phyloP scores from a whole-genome alignment of 129 eudicot genomes.

The Helichrysum umbraculigerum region DNA sequence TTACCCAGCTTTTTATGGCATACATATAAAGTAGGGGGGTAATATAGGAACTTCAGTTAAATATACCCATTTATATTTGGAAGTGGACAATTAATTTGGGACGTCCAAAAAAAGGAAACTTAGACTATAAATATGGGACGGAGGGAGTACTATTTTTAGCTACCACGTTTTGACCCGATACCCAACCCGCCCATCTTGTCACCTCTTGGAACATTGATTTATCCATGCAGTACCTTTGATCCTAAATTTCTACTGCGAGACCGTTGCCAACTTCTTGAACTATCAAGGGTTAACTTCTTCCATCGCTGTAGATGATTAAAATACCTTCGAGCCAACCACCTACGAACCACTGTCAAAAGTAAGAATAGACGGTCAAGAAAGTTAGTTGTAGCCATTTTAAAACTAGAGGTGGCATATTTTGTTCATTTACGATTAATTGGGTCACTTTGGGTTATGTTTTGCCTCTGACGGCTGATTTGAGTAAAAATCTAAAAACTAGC shows the following conservation, averaged over 20 bases:
- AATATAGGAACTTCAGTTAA: too few species aligned
- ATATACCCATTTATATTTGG: too few species aligned
- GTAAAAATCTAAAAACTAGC: background rate
- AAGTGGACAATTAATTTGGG: too few species aligned
- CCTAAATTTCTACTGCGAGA: constrained; percentile 42
- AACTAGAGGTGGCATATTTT: background rate
- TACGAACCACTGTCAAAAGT: constrained; percentile 68
- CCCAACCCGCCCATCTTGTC: background rate
- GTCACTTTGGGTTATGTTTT: background rate
- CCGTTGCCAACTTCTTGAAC: constrained; percentile 28
- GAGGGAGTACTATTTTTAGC: background rate
- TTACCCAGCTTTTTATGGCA: too few species aligned
- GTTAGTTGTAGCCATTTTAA: background rate
- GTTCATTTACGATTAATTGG: background rate
- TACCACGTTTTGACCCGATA: background rate
- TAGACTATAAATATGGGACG: too few species aligned
- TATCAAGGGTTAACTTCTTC: constrained; percentile 31
- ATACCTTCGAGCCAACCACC: constrained; percentile 75
- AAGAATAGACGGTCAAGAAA: background rate
- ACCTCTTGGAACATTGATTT: background rate
- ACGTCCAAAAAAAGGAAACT: too few species aligned
- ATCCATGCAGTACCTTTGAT: constrained; percentile 50
- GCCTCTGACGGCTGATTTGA: background rate
- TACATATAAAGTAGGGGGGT: too few species aligned
- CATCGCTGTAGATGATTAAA: constrained; percentile 46